Conservation (phyloP, 495 filamentous ascomycete species). For the Aspergillus steynii region DNA sequence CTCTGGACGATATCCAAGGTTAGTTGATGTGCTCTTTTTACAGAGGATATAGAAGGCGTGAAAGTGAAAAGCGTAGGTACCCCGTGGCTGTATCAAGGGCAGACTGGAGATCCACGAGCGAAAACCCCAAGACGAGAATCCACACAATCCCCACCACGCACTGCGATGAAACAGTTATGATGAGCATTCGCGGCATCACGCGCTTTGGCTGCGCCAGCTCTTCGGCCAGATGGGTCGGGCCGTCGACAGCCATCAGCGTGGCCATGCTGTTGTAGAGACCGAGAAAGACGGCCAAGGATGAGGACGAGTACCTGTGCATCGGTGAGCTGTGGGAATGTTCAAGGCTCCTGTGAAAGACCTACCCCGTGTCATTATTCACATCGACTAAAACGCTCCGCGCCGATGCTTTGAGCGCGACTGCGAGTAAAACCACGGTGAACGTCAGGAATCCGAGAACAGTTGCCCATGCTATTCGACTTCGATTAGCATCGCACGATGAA, state of each 20-base stretch:
- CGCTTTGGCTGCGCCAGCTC: conserved; percentile 6
- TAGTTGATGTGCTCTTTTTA: no score
- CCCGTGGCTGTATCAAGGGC: conserved; percentile 6
- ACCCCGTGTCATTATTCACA: conserved; percentile 8
- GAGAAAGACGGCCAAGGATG: not conserved
- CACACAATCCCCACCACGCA: conserved; percentile 4
- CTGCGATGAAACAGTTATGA: conserved; percentile 1
- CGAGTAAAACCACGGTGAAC: conserved; percentile 7
- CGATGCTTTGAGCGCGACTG: conserved; percentile 1
- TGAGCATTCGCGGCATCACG: conserved; percentile 4
- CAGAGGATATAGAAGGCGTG: no score
- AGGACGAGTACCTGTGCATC: not conserved
- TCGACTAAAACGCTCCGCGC: conserved; percentile 4
- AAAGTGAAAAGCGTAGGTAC: not conserved
- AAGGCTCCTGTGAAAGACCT: not conserved
- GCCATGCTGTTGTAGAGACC: conserved; percentile 2
- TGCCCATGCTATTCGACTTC: not conserved
- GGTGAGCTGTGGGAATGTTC: not conserved
- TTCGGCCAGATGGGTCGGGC: conserved; percentile 9
- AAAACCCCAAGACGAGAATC: conserved; percentile 10
- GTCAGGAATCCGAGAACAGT: conserved; percentile 4
- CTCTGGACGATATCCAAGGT: not conserved
- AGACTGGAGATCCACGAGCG: not conserved
- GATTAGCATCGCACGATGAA: no score
- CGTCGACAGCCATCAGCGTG: conserved; percentile 2